Base-by-base conservation (phyloP, 768 basidiomycete species). In the Leccinum incarnatum region DNA sequence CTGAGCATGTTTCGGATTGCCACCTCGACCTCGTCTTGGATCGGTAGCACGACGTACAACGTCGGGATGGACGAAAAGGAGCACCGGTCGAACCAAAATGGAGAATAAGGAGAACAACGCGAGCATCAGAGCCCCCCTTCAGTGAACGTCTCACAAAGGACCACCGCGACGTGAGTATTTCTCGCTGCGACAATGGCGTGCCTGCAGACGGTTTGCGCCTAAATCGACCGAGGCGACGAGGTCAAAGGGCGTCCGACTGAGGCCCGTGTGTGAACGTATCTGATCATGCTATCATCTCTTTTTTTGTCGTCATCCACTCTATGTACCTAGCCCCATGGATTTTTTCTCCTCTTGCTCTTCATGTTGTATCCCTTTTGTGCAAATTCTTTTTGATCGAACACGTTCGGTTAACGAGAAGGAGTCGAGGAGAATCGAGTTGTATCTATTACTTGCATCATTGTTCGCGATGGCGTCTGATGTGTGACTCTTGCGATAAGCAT, bases 31-130 rank as follows among this genome's bases (percentile, higher is more conserved):
- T 15, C 77, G 82, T 25, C 82, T 85, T 49, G 78, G 74, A 3
- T 85, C 85, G 0, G 78, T 75, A n/a, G 76, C 82, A 0, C 77
- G 86, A 12, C 78, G 86, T n/a, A 77, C 75, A 0, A 81, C 82
- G 0, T 75, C 83, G 1, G 88, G 88, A 2, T 85, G 81, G 84
- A 74, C 84, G 45, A 90, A 89, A 74, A 81, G 84, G 36, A 83
- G 79, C 63, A 77, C 73, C 0, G 81, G 79, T 30, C 72, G 85
- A 77, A 72, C 73, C 68, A 58, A 81, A 71, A 53, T 76, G 67
- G 85, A 83, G 58, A 81, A 81, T 63, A 82, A 86, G 69, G 83
- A 86, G 70, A 85, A 84, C 29, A 69, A 67, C 46, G 56, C 62
- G 30, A 53, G 55, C 5, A 53, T 58, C 1, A 52, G 58, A 27